phyloP scores from a whole-genome alignment of 352 stramenopile genomes.

The Paralagenidium karlingii region DNA sequence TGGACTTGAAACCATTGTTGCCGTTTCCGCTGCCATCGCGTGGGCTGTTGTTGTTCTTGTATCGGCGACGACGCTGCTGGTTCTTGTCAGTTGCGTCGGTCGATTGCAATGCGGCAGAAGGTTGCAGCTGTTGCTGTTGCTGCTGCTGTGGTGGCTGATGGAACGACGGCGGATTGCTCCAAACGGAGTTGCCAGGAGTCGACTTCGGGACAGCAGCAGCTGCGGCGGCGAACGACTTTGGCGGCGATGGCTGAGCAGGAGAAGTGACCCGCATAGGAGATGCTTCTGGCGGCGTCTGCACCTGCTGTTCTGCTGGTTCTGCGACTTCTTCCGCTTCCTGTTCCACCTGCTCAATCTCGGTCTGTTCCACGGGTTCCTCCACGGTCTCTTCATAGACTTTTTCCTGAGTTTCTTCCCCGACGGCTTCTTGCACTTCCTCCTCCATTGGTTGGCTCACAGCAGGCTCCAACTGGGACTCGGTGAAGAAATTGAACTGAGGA shows the following conservation, averaged over 20 bases:
- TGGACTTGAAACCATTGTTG: slow-evolving; percentile 2
- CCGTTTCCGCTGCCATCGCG: neutral
- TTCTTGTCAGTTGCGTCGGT: slow-evolving; percentile 2
- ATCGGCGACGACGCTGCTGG: slow-evolving; percentile 7
- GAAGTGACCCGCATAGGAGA: slow-evolving; percentile 13
- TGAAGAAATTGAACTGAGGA: slow-evolving; percentile 79
- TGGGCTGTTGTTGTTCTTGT: slow-evolving; percentile 6
- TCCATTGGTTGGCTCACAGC: neutral
- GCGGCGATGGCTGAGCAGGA: no score
- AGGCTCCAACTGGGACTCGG: slow-evolving; percentile 47
- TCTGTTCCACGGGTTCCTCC: slow-evolving; percentile 4
- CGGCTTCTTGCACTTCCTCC: neutral
- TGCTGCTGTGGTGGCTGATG: neutral
- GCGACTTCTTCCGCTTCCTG: slow-evolving; percentile 4
- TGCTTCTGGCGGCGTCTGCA: slow-evolving; percentile 5
- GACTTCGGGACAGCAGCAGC: slow-evolving; percentile 1
- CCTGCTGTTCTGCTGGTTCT: slow-evolving; percentile 6
- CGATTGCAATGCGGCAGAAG: neutral
- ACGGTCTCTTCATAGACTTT: slow-evolving; percentile 1
- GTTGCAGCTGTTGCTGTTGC: no score
- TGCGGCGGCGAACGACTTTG: slow-evolving; percentile 40
- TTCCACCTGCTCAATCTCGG: slow-evolving; percentile 1
- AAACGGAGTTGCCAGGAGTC: neutral
- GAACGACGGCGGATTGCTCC: slow-evolving; percentile 4
- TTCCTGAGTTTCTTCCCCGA: no score